Conservation (phyloP, 2,329 filamentous ascomycete species). For the Cercospora zeina region DNA sequence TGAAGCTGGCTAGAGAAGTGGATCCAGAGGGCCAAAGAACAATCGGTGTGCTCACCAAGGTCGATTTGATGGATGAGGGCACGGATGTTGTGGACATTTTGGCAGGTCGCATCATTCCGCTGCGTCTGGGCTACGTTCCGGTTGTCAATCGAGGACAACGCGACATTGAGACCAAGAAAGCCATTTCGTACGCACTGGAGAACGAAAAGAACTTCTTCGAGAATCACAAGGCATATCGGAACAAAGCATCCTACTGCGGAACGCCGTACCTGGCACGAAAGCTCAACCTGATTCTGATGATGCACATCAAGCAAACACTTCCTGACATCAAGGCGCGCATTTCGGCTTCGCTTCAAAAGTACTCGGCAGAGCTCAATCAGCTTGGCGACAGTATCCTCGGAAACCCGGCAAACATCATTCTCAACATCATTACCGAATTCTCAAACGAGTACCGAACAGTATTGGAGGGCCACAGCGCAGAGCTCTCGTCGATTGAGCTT, state of each 20-base stretch:
- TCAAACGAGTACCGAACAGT: slow-evolving; percentile 97
- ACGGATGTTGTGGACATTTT: slow-evolving; percentile 98
- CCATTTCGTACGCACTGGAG: slow-evolving; percentile 86
- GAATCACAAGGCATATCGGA: slow-evolving; percentile 96
- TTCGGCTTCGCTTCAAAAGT: slow-evolving; percentile 89
- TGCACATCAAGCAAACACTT: slow-evolving; percentile 99
- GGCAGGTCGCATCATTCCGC: slow-evolving; percentile 92
- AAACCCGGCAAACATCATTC: slow-evolving; percentile 91
- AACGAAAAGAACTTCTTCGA: slow-evolving; percentile 97
- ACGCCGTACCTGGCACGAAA: slow-evolving; percentile 96
- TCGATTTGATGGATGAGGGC: slow-evolving; percentile 97
- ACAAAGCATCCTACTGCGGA: slow-evolving; percentile 98
- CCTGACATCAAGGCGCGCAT: slow-evolving; percentile 98
- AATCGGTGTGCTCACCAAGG: slow-evolving; percentile 97
- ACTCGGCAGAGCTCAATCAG: slow-evolving; percentile 74
- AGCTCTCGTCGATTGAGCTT: slow-evolving; percentile 89
- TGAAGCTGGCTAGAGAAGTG: slow-evolving; percentile 94
- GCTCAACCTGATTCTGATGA: slow-evolving; percentile 98
- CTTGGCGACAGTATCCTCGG: slow-evolving; percentile 93
- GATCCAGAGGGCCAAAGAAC: slow-evolving; percentile 97
- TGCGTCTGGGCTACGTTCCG: slow-evolving; percentile 91
- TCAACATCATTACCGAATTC: slow-evolving; percentile 99
- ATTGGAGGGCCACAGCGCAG: slow-evolving; percentile 92
- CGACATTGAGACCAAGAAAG: slow-evolving; percentile 98
- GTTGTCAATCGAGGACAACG: slow-evolving; percentile 97